phyloP scores from a whole-genome alignment of 2,329 filamentous ascomycete genomes.

The Aureobasidium zeae region DNA sequence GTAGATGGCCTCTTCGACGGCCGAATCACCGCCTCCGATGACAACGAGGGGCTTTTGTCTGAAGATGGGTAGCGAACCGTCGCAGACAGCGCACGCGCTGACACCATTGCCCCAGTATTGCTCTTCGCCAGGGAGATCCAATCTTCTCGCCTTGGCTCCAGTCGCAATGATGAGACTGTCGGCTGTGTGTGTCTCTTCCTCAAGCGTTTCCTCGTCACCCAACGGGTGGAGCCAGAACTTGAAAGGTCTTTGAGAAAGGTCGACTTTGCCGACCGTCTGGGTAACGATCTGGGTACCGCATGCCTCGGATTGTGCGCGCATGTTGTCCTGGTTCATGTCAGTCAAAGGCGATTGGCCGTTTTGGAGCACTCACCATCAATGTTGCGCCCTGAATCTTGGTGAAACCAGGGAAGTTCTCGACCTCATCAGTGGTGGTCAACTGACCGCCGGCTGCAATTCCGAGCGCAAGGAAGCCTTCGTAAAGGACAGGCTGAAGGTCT shows the following conservation, averaged over 20 bases:
- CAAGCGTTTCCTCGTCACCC: constrained; percentile 67
- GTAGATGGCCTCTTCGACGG: constrained; percentile 95
- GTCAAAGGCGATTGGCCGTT: constrained; percentile 21
- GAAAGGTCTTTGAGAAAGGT: constrained; percentile 77
- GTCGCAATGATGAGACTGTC: constrained; percentile 92
- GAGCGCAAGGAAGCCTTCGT: constrained; percentile 96
- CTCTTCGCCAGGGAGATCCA: constrained; percentile 79
- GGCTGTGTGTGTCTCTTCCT: constrained; percentile 68
- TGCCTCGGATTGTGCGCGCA: constrained; percentile 81
- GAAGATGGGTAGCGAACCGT: constrained; percentile 95
- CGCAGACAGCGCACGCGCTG: constrained; percentile 92
- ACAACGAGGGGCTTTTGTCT: constrained; percentile 91
- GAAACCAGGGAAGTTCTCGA: constrained; percentile 98
- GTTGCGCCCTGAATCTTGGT: constrained; percentile 77
- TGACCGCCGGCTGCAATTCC: constrained; percentile 94
- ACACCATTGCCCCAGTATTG: constrained; percentile 97
- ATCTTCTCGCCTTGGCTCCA: constrained; percentile 78
- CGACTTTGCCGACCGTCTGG: constrained; percentile 84
- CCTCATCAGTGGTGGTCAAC: constrained; percentile 94
- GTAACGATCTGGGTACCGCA: constrained; percentile 91
- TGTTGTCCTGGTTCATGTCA: constrained; percentile 51
- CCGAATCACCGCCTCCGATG: constrained; percentile 92
- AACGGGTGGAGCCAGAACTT: constrained; percentile 66
- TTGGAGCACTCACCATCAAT: constrained; percentile 58
- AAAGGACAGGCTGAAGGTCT: constrained; percentile 88